Evolutionary conservation across 352 stramenopile genomes (phyloP), one percentile per base, ranked within the genome.

Genomic region (Phytophthora aleatoria): DNA sequence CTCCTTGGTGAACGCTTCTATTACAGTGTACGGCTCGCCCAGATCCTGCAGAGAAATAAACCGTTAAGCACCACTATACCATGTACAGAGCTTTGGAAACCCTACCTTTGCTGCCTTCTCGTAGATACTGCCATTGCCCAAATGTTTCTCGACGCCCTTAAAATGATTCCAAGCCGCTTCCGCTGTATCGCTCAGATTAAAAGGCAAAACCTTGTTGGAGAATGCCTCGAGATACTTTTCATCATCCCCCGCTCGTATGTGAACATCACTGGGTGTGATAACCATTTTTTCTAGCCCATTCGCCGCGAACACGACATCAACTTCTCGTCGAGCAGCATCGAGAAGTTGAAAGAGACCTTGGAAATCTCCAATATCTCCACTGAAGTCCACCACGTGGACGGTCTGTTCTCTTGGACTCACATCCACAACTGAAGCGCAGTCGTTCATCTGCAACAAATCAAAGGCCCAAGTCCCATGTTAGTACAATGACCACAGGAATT

Each of bases 1-100:
- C 61, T 90, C 81, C 28, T 89, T 54, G 16, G 77, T 73, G 62
- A 85, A 83, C 48, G 77, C 69, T 43, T 89, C 79, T 28, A 87
- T 53, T 33, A 87, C 69, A 9, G 76, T 89, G 62, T 85, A 76
- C 16, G 83, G 71, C 15, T 74, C 77, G 27, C 67, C 57, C 3
- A 72, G 45, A 28, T 57, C 33, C 52, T 73, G 49, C 15, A 36
- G 38, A 6, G 15, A 60, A 3, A 49, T 44, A 42, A 13, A 26
- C 26, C 20, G 20, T 20, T 20, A 20, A 20, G 20, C 20, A 20
- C 20, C 20, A 20, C 20, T 20, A 20, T 20, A 20, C 20, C 20
- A 20, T 20, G 20, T 20, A 20, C 20, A 20, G 20, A 20, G 20
- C 20, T 20, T 20, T 20, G 20, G 20, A 20, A 20, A 20, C 20